A percentile compares a stretch with the other conserved stretches of the same genome.
These are phyloP conservation scores for Boletus rex-veris DNA, from an alignment of 768 basidiomycete genomes.

Conservation along the genomic window DNA sequence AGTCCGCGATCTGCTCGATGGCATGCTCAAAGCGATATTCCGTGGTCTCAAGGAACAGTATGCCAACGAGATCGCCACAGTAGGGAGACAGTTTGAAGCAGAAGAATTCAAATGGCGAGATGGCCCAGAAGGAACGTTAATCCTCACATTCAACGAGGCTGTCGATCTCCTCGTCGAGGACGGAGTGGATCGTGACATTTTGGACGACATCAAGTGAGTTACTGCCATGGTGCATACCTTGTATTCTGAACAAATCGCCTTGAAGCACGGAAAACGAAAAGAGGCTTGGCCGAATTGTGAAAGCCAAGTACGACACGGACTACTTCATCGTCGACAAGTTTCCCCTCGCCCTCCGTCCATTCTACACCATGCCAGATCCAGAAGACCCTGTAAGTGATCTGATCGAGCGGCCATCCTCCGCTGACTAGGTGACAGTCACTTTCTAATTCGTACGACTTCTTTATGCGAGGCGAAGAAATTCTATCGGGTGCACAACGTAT, in stretches of 20 bases:
- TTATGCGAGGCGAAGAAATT: conserved; percentile 99
- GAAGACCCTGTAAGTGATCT: conserved; percentile 66
- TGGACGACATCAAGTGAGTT: conserved; percentile 87
- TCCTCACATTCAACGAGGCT: conserved; percentile 83
- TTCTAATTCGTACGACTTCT: conserved; percentile 99
- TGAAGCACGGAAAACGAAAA: conserved; percentile 93
- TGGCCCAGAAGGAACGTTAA: conserved; percentile 65
- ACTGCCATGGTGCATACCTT: not conserved
- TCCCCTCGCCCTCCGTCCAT: conserved; percentile 91
- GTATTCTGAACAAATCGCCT: conserved; percentile 1
- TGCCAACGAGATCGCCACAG: conserved; percentile 74
- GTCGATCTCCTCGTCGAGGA: conserved; percentile 84
- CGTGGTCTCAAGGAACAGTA: conserved; percentile 72
- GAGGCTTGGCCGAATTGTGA: conserved; percentile 84
- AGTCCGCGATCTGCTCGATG: conserved; percentile 89
- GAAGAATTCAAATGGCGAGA: conserved; percentile 94
- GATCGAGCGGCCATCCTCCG: not conserved
- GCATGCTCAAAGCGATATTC: conserved; percentile 85
- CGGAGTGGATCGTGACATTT: conserved; percentile 69
- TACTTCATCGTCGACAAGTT: conserved; percentile 99
- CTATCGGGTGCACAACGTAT: conserved; percentile 97
- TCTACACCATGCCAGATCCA: conserved; percentile 99
- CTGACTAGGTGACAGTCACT: conserved; percentile 50
- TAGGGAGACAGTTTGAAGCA: conserved; percentile 86
- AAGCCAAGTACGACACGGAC: conserved; percentile 93